phyloP scores from a whole-genome alignment of 352 stramenopile species.

The Phytophthora fragariae region DNA sequence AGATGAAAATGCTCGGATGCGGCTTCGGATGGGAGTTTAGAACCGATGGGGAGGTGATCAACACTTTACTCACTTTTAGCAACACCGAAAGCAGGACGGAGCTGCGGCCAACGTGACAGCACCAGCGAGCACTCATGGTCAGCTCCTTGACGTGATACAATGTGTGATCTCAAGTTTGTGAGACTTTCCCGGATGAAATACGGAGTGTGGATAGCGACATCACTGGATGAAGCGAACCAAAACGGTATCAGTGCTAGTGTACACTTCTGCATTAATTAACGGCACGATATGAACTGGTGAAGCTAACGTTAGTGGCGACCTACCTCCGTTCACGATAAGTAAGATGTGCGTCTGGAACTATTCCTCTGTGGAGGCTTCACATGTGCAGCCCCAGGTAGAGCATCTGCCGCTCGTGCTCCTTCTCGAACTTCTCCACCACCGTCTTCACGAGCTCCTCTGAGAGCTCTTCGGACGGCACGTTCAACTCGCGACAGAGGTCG shows the following conservation, averaged over 20 bases:
- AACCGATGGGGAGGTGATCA: background rate
- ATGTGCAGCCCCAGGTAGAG: constrained; percentile 64
- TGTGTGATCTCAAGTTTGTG: too few species aligned
- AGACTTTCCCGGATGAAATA: too few species aligned
- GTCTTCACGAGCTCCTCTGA: constrained; percentile 54
- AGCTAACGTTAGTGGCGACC: too few species aligned
- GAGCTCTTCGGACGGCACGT: constrained; percentile 39
- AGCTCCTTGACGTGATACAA: background rate
- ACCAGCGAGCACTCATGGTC: background rate
- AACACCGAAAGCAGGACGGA: background rate
- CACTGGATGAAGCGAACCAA: too few species aligned
- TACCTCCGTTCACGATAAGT: background rate
- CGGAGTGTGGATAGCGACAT: too few species aligned
- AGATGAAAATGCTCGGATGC: background rate
- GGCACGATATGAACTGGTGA: too few species aligned
- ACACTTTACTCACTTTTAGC: background rate
- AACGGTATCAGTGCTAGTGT: constrained; percentile 15
- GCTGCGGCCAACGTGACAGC: background rate
- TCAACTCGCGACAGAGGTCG: constrained; percentile 58
- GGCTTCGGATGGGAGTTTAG: background rate
- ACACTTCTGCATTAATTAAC: constrained; percentile 24
- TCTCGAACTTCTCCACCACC: constrained; percentile 57
- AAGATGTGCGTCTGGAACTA: background rate
- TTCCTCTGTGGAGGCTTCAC: constrained; percentile 18
- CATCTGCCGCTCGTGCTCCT: constrained; percentile 45